phyloP scores from a whole-genome alignment of 2,329 filamentous ascomycete species.

The Nigrospora osmanthi region DNA sequence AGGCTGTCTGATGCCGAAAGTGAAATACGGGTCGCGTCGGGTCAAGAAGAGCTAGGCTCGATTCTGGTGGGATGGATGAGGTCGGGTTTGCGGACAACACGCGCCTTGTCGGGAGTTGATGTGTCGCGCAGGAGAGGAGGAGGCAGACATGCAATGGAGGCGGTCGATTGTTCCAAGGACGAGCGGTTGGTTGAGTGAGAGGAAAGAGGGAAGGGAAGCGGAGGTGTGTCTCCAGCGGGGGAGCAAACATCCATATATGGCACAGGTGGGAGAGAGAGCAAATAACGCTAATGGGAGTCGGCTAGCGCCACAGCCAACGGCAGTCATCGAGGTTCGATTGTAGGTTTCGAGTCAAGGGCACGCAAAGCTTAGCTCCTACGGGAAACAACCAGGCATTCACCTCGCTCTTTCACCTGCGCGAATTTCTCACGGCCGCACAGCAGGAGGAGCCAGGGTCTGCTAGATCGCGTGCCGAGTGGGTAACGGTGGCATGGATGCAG shows the following conservation, averaged over 20 bases:
- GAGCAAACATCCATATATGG: conserved; percentile 12
- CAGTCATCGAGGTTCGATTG: too few relatives aligned
- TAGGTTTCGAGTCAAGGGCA: neutral
- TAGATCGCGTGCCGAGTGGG: conserved; percentile 5
- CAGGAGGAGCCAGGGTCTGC: conserved; percentile 3
- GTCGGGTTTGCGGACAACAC: conserved; percentile 22
- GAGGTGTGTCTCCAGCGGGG: conserved; percentile 7
- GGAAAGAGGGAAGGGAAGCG: conserved; percentile 11
- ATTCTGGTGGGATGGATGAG: conserved; percentile 8
- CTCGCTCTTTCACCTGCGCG: conserved; percentile 6
- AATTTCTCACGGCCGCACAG: conserved; percentile 5
- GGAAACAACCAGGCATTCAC: conserved; percentile 11
- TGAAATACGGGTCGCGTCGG: conserved; percentile 1
- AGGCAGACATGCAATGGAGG: conserved; percentile 3
- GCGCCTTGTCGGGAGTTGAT: conserved; percentile 19
- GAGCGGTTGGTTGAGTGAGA: conserved; percentile 24
- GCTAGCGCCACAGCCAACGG: too few relatives aligned
- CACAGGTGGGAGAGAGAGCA: neutral
- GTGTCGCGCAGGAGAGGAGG: conserved; percentile 1
- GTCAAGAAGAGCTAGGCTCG: conserved; percentile 10
- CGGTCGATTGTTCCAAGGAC: conserved; percentile 18
- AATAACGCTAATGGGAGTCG: neutral
- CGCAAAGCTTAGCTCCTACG: conserved; percentile 5
- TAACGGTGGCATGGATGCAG: conserved; percentile 3
- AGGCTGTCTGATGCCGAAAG: neutral